Evolutionary conservation across 306 rosid genomes (phyloP), one percentile per base, ranked within the genome.

Genomic region (Cicer judaicum): DNA sequence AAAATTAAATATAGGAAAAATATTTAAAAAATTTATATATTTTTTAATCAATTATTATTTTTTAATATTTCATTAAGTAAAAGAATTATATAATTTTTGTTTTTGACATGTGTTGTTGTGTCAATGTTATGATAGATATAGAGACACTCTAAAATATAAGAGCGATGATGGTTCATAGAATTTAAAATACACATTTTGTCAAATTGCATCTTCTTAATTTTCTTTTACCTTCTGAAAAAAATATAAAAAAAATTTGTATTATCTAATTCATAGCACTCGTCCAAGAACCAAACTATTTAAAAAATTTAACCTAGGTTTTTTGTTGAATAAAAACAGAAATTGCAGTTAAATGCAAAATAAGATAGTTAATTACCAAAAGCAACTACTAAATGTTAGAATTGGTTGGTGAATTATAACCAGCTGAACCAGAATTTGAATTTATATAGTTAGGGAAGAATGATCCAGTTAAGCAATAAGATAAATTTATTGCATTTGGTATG

Each of bases 371-470:
- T 54, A 70, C 68, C 63, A 63, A 68, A 64, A 72, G 85, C 39
- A 79, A 84, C 85, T 24, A 72, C 68, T 13, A 77, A 68, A 14
- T 50, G 29, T n/a, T 39, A 63, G 61, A 77, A 36, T 61, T 75
- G 69, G 77, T 52, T 63, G 77, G 84, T 68, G 18, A 57, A 50
- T 24, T 24, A 24, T 57, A 72, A 52, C 66, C 10, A 65, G 29
- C 5, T 6, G 70, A 73, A 76, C 44, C 24, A 73, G 40, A 82
- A 73, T 47, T 52, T 67, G 70, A 11, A 14, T n/a, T 19, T 29
- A 29, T 29, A 10, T 29, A 66, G 76, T 78, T 36, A 43, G 14
- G 64, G 57, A 55, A 46, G 61, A 52, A 62, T 56, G 60, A 63
- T 78, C 56, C 10, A 43, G 63, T 55, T 47, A 11, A 7, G 24